Base-by-base conservation (phyloP, 2,329 filamentous ascomycete genomes). In the Colletotrichum sp. region DNA sequence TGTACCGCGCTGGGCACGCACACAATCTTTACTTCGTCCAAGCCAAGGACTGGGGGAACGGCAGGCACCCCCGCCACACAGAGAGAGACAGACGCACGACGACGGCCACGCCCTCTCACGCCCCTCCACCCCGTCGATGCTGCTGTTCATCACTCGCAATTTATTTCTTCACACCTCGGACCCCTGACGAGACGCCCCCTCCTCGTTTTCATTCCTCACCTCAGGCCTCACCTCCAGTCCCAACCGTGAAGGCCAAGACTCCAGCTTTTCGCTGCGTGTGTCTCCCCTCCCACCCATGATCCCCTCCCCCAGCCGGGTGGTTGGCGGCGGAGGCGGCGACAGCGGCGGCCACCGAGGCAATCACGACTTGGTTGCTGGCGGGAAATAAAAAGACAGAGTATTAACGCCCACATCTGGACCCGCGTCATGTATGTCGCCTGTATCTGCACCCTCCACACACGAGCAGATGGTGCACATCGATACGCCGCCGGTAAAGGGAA, bases 41-140 rank as follows among this genome's bases (percentile, higher is more conserved):
- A 75, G 71, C 71, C 71, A 75, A 76, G 71, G 73, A 59, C 64
- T 76, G 73, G 73, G 73, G 70, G 69, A 60, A 63, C 52, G 71
- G 71, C 67, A 71, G 67, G 44, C 71, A 67, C 59, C 71, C 63
- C 74, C 71, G 65, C 65, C 57, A 75, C 74, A 70, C 26, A 59
- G 24, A 72, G 68, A 60, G 62, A 72, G 72, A 66, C 68, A 67
- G 72, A 71, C 62, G 52, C 62, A 75, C 44, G 28, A 52, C 57
- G 52, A 57, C 71, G 66, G 60, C 55, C 69, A 68, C 73, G 32
- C 73, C 73, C 73, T 39, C 67, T 10, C 60, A 64, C 60, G 18
- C 59, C 59, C 59, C 59, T 34, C 65, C 70, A 68, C 57, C 36
- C 36, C 67, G 59, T 70, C 70, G 39, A 49, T 62, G 39, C 55